phyloP scores from a whole-genome alignment of 2,329 filamentous ascomycete genomes.

The Colletotrichum aenigma region DNA sequence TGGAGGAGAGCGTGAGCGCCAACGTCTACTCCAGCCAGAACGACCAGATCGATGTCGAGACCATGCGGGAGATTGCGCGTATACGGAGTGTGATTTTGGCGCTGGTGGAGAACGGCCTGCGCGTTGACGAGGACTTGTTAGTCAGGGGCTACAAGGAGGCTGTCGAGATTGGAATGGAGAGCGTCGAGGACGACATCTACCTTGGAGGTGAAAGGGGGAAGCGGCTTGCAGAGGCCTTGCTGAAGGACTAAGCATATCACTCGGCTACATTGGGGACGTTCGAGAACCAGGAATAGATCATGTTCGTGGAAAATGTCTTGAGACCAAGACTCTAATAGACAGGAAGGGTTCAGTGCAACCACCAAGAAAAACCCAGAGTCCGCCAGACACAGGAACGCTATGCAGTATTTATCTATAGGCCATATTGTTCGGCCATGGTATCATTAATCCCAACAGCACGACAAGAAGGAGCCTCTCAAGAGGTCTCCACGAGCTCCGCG shows the following conservation, averaged over 20 bases:
- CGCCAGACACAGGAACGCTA: constrained; percentile 19
- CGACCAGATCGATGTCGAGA: constrained; percentile 77
- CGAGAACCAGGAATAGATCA: neutral
- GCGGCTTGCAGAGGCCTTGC: constrained; percentile 50
- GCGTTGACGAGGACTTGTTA: constrained; percentile 90
- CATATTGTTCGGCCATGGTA: constrained; percentile 6
- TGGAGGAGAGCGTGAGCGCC: constrained; percentile 85
- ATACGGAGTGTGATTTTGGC: constrained; percentile 82
- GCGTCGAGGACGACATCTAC: constrained; percentile 63
- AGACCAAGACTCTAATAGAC: constrained; percentile 8
- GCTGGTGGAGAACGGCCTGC: constrained; percentile 79
- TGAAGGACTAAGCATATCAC: neutral
- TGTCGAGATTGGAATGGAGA: constrained; percentile 72
- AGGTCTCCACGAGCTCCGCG: constrained; percentile 64
- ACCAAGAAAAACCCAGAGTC: neutral
- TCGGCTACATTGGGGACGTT: neutral
- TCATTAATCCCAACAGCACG: constrained; percentile 10
- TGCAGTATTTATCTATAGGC: constrained; percentile 18
- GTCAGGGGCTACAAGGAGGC: constrained; percentile 82
- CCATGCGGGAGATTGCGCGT: constrained; percentile 86
- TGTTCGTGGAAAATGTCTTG: neutral
- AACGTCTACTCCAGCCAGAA: constrained; percentile 96
- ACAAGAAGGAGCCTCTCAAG: neutral
- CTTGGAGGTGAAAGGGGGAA: constrained; percentile 62
- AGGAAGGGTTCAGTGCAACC: neutral